Conservation (phyloP, 2,329 filamentous ascomycete species). For the Orbilia brochopaga region DNA sequence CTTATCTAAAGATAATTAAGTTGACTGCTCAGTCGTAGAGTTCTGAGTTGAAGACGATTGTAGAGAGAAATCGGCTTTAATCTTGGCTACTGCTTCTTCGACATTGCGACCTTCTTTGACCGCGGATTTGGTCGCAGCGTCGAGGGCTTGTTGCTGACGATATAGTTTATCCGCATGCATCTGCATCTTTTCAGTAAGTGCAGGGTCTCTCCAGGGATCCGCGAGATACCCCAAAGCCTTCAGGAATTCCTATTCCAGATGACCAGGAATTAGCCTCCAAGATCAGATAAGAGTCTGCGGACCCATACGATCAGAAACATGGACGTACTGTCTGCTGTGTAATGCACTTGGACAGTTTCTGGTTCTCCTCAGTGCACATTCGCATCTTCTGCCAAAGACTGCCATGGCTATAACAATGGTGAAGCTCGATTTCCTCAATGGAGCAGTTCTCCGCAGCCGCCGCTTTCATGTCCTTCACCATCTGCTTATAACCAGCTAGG, state of each 20-base stretch:
- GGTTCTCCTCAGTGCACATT: constrained; percentile 80
- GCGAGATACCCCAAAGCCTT: constrained; percentile 87
- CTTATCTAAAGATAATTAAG: too few species aligned
- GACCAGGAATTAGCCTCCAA: neutral
- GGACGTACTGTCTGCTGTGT: constrained; percentile 76
- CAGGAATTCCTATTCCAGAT: constrained; percentile 71
- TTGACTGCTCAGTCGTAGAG: neutral
- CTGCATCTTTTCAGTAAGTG: constrained; percentile 85
- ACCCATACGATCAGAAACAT: neutral
- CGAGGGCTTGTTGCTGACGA: constrained; percentile 83
- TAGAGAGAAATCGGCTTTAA: constrained; percentile 26
- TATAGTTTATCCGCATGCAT: constrained; percentile 94
- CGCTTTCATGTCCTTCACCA: constrained; percentile 75
- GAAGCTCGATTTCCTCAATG: constrained; percentile 80
- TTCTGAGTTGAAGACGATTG: constrained; percentile 9
- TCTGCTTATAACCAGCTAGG: constrained; percentile 81
- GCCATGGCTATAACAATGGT: constrained; percentile 79
- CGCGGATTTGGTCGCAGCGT: constrained; percentile 71
- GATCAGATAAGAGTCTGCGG: constrained; percentile 1
- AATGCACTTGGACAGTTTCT: constrained; percentile 83
- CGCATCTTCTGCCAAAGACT: constrained; percentile 72
- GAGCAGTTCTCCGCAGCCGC: constrained; percentile 94
- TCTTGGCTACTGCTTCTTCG: constrained; percentile 33
- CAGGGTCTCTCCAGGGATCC: constrained; percentile 67
- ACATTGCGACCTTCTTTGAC: constrained; percentile 64